Evolutionary conservation across 768 basidiomycete species (phyloP).

Genomic region (Termitomyces sp.): DNA sequence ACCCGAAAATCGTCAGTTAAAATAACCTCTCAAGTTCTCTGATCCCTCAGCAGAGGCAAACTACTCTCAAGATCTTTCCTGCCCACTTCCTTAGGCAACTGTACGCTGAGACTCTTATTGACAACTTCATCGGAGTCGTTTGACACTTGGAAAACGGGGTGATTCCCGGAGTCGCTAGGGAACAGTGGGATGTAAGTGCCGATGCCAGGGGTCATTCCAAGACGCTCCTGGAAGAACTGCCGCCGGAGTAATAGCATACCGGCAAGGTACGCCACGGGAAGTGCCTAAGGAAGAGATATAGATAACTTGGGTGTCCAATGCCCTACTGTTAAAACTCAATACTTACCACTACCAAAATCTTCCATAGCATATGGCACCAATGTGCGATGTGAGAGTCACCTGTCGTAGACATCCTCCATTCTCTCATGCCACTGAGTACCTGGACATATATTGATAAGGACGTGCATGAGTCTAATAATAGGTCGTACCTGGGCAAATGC

Average conservation of each 20-base stretch:
- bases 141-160: constrained; percentile 9
- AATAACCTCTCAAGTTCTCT: constrained; percentile 1
- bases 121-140: constrained; percentile 12
- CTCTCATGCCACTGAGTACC: constrained; percentile 39
- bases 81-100: background rate
- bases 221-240: constrained; percentile 35
- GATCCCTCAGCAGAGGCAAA: constrained; percentile 15
- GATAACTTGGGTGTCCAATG: background rate
- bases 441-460: constrained; percentile 7
- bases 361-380: constrained; percentile 37
- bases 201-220: constrained; percentile 10
- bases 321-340: background rate
- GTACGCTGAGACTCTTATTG: constrained; percentile 5
- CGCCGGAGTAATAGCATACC: constrained; percentile 37
- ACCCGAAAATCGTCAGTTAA: background rate
- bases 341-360: constrained; percentile 41
- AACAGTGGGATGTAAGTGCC: constrained; percentile 22
- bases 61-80: constrained; percentile 14
- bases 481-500: constrained; percentile 46
- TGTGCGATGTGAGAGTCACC: constrained; percentile 27
- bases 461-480: background rate
- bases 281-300: constrained; percentile 21
- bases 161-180: constrained; percentile 8
- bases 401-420: constrained; percentile 34
- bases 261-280: constrained; percentile 38